phyloP scores from a whole-genome alignment of 169 alveolate species.

The Plasmodium billcollinsi region DNA sequence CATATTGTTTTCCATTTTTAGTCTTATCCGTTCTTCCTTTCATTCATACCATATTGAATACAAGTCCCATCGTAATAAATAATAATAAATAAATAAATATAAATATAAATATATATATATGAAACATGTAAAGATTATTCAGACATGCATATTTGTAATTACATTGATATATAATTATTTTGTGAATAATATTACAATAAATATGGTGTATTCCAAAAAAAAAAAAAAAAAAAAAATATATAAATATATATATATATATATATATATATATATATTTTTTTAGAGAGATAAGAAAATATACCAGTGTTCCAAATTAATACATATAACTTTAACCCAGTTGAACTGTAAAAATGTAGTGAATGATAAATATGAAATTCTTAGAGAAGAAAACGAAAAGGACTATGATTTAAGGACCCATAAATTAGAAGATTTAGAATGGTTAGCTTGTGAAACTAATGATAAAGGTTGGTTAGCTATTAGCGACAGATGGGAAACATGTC shows the following conservation, averaged over 20 bases:
- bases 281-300: slow-evolving; percentile 73
- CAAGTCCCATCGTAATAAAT: slow-evolving; percentile 54
- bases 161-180: neutral
- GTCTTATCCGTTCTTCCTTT: slow-evolving; percentile 66
- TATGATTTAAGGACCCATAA: slow-evolving; percentile 34
- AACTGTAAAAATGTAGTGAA: slow-evolving; percentile 9
- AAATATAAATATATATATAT: slow-evolving; percentile 8
- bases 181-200: slow-evolving; percentile 1
- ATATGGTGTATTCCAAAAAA: neutral
- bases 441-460: slow-evolving; percentile 70
- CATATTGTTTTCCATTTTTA: slow-evolving; percentile 15
- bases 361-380: slow-evolving; percentile 1
- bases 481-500: slow-evolving; percentile 75
- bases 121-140: neutral
- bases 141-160: neutral
- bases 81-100: neutral
- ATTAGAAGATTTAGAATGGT: slow-evolving; percentile 71
- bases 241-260: neutral
- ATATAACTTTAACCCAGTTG: slow-evolving; percentile 36
- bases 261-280: slow-evolving; percentile 7
- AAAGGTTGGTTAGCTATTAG: slow-evolving; percentile 69
- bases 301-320: slow-evolving; percentile 56
- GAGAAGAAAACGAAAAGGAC: neutral
- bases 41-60: slow-evolving; percentile 56
- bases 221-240: neutral